Base-by-base conservation (phyloP, 768 basidiomycete genomes). In the Nidularia pulvinata region DNA sequence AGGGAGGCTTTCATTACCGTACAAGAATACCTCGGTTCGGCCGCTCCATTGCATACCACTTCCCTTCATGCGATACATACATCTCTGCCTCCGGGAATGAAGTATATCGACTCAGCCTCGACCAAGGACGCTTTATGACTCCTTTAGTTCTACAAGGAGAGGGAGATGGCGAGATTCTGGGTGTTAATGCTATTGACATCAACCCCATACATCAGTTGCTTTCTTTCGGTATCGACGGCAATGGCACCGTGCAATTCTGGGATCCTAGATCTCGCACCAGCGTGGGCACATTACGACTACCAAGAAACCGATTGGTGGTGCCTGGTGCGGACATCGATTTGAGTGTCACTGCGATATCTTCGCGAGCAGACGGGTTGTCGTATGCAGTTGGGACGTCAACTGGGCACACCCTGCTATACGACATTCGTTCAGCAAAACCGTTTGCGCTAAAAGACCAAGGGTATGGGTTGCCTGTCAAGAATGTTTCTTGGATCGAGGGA, bases 401-500 rank as follows among this genome's bases (percentile, higher is more conserved):
- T 0, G 97, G 97, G 0, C 95, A 98, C 65, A 94, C 93, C 0
- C 72, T 98, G 4, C 76, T 99, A 11, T 99, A 98, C 67, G 97
- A 99, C 65, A 84, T 99, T 61, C 89, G 97, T 45, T 86, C 91
- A 7, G 81, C 87, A 4, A 80, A 79, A 37, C 88, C 93, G 22
- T 95, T 90, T 60, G 94, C 93, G 1, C 65, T 86, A 55, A 98
- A 99, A 65, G 97, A 99, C 65, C 97, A 98, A 70, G 97, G 97
- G 0, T 98, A 98, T 60, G 96, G 96, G 1, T 71, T 98, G 45
- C 89, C 95, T 0, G 78, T 99, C 33, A 90, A 89, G 67, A 87
- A 78, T 49, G 82, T 98, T 3, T 67, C 78, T 13, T 99, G 97
- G 97, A 83, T 98, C 16, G 91, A 95, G 61, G 92, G 92, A 35